Evolutionary conservation across 306 rosid species (phyloP).

Genomic region (Citrullus mucosospermus): DNA sequence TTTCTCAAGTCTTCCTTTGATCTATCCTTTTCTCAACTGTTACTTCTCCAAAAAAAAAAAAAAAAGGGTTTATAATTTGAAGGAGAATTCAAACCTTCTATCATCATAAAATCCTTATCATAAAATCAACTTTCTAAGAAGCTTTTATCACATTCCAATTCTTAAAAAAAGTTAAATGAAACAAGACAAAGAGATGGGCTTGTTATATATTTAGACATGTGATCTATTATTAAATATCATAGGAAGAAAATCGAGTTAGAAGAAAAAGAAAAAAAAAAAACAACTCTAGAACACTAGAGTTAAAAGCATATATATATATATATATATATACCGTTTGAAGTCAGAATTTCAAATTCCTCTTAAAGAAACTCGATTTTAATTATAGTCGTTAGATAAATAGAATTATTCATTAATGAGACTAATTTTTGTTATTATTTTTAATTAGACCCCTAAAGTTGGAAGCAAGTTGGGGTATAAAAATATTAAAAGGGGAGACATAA

Average conservation of each 20-base stretch:
- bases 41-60: too few relatives aligned
- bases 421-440: too few relatives aligned
- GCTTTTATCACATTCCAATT: conserved; percentile 5
- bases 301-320: too few relatives aligned
- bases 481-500: background rate
- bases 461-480: background rate
- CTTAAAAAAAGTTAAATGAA: background rate
- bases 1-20: background rate
- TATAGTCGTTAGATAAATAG: too few relatives aligned
- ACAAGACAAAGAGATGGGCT: background rate
- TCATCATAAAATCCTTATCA: background rate
- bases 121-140: background rate
- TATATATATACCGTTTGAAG: too few relatives aligned
- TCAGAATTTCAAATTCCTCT: too few relatives aligned
- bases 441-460: too few relatives aligned
- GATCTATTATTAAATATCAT: background rate
- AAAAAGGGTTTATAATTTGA: background rate
- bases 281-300: too few relatives aligned
- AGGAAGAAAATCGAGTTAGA: background rate
- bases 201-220: background rate
- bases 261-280: too few relatives aligned
- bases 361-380: too few relatives aligned
- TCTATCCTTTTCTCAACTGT: background rate
- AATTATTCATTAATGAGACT: too few relatives aligned
- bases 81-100: background rate